Base-by-base conservation (phyloP, 306 rosid genomes). In the Cucumis sativus region DNA sequence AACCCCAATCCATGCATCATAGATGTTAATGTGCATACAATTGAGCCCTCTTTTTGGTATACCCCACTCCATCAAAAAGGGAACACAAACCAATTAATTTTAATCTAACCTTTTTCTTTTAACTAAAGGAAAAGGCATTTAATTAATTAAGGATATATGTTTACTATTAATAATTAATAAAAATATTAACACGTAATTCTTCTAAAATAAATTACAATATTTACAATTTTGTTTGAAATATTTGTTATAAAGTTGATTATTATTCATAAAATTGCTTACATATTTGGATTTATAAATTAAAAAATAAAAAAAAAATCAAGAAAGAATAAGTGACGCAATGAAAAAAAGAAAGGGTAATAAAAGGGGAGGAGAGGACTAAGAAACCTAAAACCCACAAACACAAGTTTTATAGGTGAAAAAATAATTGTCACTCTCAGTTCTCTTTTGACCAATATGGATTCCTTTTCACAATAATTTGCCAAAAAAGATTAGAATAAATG, bases 401-500 rank as follows among this genome's bases (percentile, higher is more conserved):
- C 10, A 52, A 52, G 62, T 28, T 30, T 39, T n/a, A 60, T 41
- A 67, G 74, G 18, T 67, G 74, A 71, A 61, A 71, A 33, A 73
- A 73, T 73, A 73, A 73, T 73, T 47, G 60, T 28, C 25, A 28
- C 61, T 18, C 28, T 54, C 5, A 9, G 6, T 30, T 18, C 18
- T 10, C 25, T 51, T 54, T 73, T 73, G 77, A 73, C 77, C 77
- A 73, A 73, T 1, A 52, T 73, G 28, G 77, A 52, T 73, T 73
- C 77, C 54, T 54, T 51, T 9, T 18, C 77, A 73, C 77, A 73
- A 73, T 73, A 52, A 73, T 73, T 73, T 33, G 3, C 10, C 47
- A 30, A 54, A 52, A 73, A 73, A 73, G 45, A 30, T 52, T 73
- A 35, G 77, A 73, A 73, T 73, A 73, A 73, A 73, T 73, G 77